A percentile compares a stretch with the other conserved stretches of the same genome.
Conservation (phyloP, 1,284 basidiomycete species). For the Coriolopsis trogii region DNA sequence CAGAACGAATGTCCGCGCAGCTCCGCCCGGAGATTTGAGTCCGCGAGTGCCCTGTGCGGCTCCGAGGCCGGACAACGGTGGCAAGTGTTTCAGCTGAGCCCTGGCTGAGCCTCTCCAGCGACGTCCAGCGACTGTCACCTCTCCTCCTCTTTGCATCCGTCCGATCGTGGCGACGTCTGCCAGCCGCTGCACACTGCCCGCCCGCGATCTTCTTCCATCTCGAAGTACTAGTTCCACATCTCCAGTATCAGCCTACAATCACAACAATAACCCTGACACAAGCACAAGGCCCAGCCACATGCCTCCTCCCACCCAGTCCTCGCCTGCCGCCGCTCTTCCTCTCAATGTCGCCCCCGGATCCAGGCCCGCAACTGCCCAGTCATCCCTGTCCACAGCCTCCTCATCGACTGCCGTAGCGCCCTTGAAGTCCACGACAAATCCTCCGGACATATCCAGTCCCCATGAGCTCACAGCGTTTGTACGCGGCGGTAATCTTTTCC, state of each 20-base stretch:
- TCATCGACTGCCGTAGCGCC: conserved; percentile 18
- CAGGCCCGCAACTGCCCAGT: conserved; percentile 25
- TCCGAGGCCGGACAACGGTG: too few relatives aligned
- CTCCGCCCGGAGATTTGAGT: conserved; percentile 12
- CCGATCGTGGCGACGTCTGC: neutral
- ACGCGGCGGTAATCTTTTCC: conserved; percentile 35
- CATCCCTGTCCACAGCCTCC: conserved; percentile 23
- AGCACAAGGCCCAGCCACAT: too few relatives aligned
- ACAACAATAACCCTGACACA: conserved; percentile 3
- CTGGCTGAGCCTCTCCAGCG: too few relatives aligned
- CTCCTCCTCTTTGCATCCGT: neutral
- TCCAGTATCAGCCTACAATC: neutral
- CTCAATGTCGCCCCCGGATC: conserved; percentile 33
- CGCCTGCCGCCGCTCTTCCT: conserved; percentile 34
- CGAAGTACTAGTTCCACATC: neutral
- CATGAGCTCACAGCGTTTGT: conserved; percentile 86
- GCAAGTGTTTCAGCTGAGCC: too few relatives aligned
- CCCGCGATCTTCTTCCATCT: neutral
- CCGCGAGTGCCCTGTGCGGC: conserved; percentile 20
- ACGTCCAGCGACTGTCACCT: neutral
- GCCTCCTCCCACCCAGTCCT: conserved; percentile 25
- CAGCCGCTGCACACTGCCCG: conserved; percentile 10
- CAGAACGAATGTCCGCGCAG: conserved; percentile 2
- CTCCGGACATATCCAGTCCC: conserved; percentile 72
- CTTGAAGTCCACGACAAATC: conserved; percentile 24